Evolutionary conservation across 441 rosid species (phyloP).

Genomic region (Bocquillonia castaneifolia): DNA sequence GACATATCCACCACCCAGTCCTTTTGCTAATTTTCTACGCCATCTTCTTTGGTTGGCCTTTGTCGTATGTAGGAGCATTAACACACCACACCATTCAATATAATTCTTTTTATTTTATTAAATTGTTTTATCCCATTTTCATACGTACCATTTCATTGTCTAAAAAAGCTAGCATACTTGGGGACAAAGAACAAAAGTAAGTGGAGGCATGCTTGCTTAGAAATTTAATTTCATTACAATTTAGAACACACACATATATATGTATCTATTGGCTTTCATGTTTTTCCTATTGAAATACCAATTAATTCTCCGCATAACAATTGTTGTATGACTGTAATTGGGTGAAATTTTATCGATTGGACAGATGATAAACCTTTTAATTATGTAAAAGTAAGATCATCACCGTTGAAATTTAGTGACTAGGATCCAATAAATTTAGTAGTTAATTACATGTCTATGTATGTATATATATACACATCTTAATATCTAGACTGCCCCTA

Average conservation of each 20-base stretch:
- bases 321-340: neutral
- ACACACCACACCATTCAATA: neutral
- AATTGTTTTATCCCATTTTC: neutral
- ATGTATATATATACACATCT: neutral
- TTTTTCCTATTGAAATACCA: neutral
- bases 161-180: neutral
- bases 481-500: neutral
- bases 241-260: too few relatives aligned
- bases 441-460: neutral
- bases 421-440: neutral
- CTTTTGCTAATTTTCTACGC: slow-evolving; percentile 23
- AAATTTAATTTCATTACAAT: too few relatives aligned
- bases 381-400: neutral
- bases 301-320: neutral
- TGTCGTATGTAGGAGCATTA: slow-evolving; percentile 31
- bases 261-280: too few relatives aligned
- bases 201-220: slow-evolving; percentile 8
- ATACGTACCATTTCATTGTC: slow-evolving; percentile 6
- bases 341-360: too few relatives aligned
- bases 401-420: neutral
- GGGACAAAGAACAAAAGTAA: slow-evolving; percentile 2
- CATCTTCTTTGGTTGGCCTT: slow-evolving; percentile 30
- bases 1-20: slow-evolving; percentile 24
- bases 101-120: neutral
- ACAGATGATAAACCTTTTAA: too few relatives aligned